Conservation (phyloP, 225 moss, liverwort and hornwort genomes). For the Polytrichum formosum region DNA sequence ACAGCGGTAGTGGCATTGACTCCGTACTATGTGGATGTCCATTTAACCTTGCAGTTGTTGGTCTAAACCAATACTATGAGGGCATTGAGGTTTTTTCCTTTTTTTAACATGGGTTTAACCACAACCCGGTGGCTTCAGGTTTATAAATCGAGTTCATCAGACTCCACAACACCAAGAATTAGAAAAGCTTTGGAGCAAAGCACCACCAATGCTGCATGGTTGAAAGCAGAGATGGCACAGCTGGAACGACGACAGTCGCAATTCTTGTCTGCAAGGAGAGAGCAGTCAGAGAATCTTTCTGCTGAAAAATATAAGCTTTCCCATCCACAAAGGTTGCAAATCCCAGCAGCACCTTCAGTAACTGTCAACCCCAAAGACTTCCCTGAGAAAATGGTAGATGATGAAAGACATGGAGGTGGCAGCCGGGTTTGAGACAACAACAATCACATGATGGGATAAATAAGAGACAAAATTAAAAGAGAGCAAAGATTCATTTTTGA, state of each 20-base stretch:
- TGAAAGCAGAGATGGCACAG: constrained; percentile 47
- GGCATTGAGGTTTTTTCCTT: no score
- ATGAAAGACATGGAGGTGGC: constrained; percentile 25
- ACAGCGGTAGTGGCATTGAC: background rate
- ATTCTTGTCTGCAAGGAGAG: constrained; percentile 18
- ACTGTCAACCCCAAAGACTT: constrained; percentile 5
- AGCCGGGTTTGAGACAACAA: no score
- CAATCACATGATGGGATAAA: no score
- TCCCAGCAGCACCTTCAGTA: constrained; percentile 13
- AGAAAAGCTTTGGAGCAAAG: constrained; percentile 29
- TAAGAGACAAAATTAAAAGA: no score
- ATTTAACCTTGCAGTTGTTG: background rate
- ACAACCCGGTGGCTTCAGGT: constrained; percentile 26
- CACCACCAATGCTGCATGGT: constrained; percentile 30
- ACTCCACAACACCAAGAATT: constrained; percentile 28
- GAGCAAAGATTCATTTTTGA: no score
- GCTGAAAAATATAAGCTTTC: constrained; percentile 8
- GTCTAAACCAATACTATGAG: no score
- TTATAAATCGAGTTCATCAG: constrained; percentile 26
- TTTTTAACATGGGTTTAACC: no score
- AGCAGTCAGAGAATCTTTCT: constrained; percentile 10
- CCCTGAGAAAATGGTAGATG: constrained; percentile 21
- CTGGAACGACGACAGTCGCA: constrained; percentile 42
- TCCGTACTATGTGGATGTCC: background rate
- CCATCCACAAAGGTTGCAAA: constrained; percentile 22